A percentile compares a stretch with the other conserved stretches of the same genome.
phyloP scores from a whole-genome alignment of 495 filamentous ascomycete species.

The Trichocladium antarcticum region DNA sequence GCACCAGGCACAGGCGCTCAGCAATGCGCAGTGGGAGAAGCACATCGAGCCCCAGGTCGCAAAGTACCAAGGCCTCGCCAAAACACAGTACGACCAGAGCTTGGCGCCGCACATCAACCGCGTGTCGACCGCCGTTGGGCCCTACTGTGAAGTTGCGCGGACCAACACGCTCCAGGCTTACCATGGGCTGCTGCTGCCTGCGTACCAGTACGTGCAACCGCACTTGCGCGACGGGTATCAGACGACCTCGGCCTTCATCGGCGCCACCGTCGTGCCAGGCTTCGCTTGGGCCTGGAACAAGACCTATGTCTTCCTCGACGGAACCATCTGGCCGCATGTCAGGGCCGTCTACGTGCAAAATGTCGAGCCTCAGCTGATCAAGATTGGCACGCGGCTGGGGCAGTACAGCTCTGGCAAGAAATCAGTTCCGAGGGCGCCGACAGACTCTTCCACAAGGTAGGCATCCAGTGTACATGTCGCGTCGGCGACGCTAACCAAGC shows the following conservation, averaged over 20 bases:
- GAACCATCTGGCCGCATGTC: slow-evolving; percentile 67
- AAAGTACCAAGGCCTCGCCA: slow-evolving; percentile 46
- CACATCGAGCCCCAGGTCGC: slow-evolving; percentile 62
- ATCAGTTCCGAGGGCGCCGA: slow-evolving; percentile 15
- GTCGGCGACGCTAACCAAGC: background rate
- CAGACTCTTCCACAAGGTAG: slow-evolving; percentile 17
- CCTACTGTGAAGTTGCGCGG: slow-evolving; percentile 59
- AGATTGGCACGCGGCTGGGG: slow-evolving; percentile 82
- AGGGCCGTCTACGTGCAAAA: slow-evolving; percentile 74
- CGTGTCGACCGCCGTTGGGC: slow-evolving; percentile 43
- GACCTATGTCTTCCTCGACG: slow-evolving; percentile 54
- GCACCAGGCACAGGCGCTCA: slow-evolving; percentile 50
- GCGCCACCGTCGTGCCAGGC: slow-evolving; percentile 62
- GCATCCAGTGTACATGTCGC: background rate
- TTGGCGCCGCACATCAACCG: slow-evolving; percentile 65
- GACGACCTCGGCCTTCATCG: slow-evolving; percentile 52
- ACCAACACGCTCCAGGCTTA: slow-evolving; percentile 53
- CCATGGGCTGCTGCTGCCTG: slow-evolving; percentile 60
- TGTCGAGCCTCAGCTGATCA: slow-evolving; percentile 87
- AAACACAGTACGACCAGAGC: slow-evolving; percentile 53
- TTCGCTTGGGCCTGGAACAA: slow-evolving; percentile 57
- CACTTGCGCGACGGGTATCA: slow-evolving; percentile 61
- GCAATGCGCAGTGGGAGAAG: slow-evolving; percentile 64
- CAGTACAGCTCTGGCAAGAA: slow-evolving; percentile 46
- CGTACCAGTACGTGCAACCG: slow-evolving; percentile 60